phyloP scores from a whole-genome alignment of 306 rosid genomes.

The Trifolium dubium region DNA sequence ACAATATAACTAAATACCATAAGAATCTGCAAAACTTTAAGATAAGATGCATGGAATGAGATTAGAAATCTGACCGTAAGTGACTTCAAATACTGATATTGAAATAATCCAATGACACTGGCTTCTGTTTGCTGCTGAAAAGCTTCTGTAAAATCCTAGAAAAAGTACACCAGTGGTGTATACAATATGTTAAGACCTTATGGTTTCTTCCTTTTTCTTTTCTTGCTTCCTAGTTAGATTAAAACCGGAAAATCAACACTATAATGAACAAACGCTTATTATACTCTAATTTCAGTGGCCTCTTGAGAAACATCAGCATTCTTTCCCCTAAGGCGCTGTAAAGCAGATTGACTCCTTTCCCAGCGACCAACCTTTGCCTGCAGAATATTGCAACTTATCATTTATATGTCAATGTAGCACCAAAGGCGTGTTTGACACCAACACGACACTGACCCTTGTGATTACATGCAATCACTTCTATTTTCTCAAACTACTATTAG shows the following conservation, averaged over 20 bases:
- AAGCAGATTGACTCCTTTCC: slow-evolving; percentile 60
- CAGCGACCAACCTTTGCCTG: slow-evolving; percentile 71
- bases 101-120: slow-evolving; percentile 66
- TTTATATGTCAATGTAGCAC: neutral
- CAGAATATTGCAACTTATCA: slow-evolving; percentile 39
- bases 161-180: neutral
- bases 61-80: slow-evolving; percentile 62
- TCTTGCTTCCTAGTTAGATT: neutral
- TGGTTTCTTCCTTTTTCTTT: neutral
- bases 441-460: neutral
- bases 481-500: neutral
- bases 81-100: slow-evolving; percentile 67
- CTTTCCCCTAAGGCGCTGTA: slow-evolving; percentile 71
- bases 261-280: slow-evolving; percentile 6
- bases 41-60: slow-evolving; percentile 8
- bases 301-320: slow-evolving; percentile 63
- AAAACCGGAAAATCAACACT: slow-evolving; percentile 15
- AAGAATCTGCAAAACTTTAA: slow-evolving; percentile 17
- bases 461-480: neutral
- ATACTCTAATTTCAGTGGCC: slow-evolving; percentile 75
- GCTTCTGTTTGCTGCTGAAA: slow-evolving; percentile 57
- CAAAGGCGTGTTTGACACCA: neutral
- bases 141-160: slow-evolving; percentile 77
- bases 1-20: slow-evolving; percentile 34
- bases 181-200: neutral